These are phyloP conservation scores for Calophaca sinica DNA, from an alignment of 306 rosid genomes.

Conservation along the genomic window DNA sequence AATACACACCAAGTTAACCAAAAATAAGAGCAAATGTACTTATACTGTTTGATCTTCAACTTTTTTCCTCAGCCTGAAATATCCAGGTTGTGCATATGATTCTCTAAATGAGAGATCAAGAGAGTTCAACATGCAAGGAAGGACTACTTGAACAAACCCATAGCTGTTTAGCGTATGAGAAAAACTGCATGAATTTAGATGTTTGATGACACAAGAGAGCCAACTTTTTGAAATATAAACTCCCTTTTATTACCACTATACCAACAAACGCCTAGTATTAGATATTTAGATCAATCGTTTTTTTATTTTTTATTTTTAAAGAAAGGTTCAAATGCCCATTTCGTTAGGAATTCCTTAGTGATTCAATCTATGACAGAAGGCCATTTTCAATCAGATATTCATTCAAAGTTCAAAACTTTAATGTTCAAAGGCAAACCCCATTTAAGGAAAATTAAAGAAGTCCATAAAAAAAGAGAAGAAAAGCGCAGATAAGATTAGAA, in stretches of 20 bases:
- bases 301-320: not conserved
- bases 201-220: constrained; percentile 11
- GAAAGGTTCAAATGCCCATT: constrained; percentile 9
- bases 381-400: constrained; percentile 35
- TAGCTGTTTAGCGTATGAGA: not conserved
- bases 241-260: not conserved
- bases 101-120: constrained; percentile 3
- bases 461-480: not conserved
- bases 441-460: not conserved
- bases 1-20: constrained; percentile 30
- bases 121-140: constrained; percentile 16
- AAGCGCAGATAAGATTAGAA: constrained; percentile 31
- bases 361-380: not conserved
- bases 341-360: constrained; percentile 26
- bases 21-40: constrained; percentile 11
- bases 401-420: constrained; percentile 38
- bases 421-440: constrained; percentile 14
- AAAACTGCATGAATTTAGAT: constrained; percentile 25
- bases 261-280: constrained; percentile 24
- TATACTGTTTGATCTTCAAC: constrained; percentile 6
- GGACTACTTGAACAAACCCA: constrained; percentile 15
- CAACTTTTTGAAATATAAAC: constrained; percentile 16
- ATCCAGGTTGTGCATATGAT: not conserved
- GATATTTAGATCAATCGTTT: not conserved
- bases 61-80: not conserved